Evolutionary conservation across 768 basidiomycete species (phyloP).

Genomic region (Pleurotus pulmonarius): DNA sequence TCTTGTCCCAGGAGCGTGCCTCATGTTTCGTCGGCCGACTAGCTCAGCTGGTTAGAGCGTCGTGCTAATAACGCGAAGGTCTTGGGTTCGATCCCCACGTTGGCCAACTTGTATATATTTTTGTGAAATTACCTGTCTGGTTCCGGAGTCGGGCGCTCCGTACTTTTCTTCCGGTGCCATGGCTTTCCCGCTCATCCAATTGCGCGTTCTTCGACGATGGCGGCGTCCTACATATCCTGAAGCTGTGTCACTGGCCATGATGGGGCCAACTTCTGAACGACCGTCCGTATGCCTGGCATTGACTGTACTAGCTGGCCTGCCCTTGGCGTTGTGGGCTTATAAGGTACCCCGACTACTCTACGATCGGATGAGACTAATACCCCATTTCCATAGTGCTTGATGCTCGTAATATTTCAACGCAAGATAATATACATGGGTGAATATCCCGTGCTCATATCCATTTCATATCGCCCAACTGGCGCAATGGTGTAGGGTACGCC

Average conservation of each 20-base stretch:
- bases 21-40: constrained; percentile 46
- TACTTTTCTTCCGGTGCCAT: too few relatives aligned
- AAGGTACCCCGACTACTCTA: constrained; percentile 21
- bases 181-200: constrained; percentile 7
- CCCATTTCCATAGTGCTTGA: constrained; percentile 30
- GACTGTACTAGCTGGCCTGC: constrained; percentile 31
- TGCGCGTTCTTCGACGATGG: background rate
- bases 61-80: constrained; percentile 76
- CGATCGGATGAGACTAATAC: background rate
- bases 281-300: constrained; percentile 27
- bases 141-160: too few relatives aligned
- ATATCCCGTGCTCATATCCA: background rate
- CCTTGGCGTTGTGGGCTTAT: constrained; percentile 36
- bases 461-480: background rate
- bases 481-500: constrained; percentile 22
- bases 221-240: background rate
- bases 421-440: constrained; percentile 48
- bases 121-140: too few relatives aligned
- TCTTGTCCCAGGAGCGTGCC: too few relatives aligned
- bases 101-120: constrained; percentile 28
- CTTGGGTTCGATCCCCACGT: constrained; percentile 67
- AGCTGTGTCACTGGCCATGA: background rate
- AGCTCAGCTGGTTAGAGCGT: constrained; percentile 87
- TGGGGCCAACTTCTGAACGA: constrained; percentile 10
- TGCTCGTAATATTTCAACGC: constrained; percentile 46